Evolutionary conservation across 2,329 filamentous ascomycete species (phyloP), one percentile per base, ranked within the genome.

Genomic region (Parascedosporium putredinis): DNA sequence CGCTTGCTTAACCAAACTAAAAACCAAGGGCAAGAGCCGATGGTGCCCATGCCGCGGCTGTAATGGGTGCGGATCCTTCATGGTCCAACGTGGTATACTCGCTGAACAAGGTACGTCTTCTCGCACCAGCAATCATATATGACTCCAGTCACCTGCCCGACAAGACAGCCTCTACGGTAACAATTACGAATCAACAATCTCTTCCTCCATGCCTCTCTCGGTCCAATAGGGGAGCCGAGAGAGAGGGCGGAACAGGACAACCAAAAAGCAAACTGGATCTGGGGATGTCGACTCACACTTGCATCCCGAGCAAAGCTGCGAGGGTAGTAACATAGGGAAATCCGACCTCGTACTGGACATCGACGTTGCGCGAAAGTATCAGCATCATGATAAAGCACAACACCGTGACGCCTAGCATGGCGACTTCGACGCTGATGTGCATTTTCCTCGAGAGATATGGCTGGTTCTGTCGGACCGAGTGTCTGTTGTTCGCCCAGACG

Each of bases 241-340:
- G 12, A 47, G 5, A 12, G 4, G 9, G 10, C n/a, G 18, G 29
- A 22, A n/a, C 12, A 29, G 23, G 44, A 20, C 1, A 46, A 31
- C 3, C 2, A 31, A 3, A 18, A 20, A 46, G 4, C 3, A n/a
- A n/a, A n/a, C n/a, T n/a, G n/a, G n/a, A n/a, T n/a, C n/a, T n/a
- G n/a, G n/a, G n/a, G n/a, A n/a, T n/a, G n/a, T n/a, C 16, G 27
- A 43, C 47, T 44, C 33, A 50, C 47, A 50, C 25, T 40, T 50
- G 47, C 38, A 31, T 34, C 12, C 47, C 47, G 14, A 50, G 33
- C 10, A 50, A 23, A 14, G 24, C 47, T 9, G 27, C 23, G 16
- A 50, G 12, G 25, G 24, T 31, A 4, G 38, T 36, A 8, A 44
- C 47, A 29, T 50, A 50, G 6, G 47, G 25, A 14, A 50, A 50